Base-by-base conservation (phyloP, 257 asterid genomes). In the Solanum bulbocastanum region DNA sequence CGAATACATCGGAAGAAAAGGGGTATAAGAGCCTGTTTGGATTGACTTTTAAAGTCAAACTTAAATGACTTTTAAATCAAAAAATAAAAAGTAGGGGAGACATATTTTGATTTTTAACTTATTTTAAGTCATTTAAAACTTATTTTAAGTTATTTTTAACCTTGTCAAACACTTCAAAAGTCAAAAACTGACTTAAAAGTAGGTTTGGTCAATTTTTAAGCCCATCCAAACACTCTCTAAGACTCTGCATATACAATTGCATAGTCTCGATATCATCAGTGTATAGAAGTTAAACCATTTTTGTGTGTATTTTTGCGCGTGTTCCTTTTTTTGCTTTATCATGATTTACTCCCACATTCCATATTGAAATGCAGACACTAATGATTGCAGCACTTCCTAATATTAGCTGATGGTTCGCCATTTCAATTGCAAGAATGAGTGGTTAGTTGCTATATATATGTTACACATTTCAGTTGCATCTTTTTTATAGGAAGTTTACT, bases 341-440 rank as follows among this genome's bases (percentile, higher is more conserved):
- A 36, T 0, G 6, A 36, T n/a, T 62, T 87, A 4, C 4, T 40
- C 83, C 18, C 9, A 83, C 56, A 20, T 46, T 71, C n/a, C 9
- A 1, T 75, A 22, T 37, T 72, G 79, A 73, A 92, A 87, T 93
- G 93, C 95, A 95, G 98, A 94, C 98, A 25, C 90, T 94, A 40
- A 96, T 95, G 93, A 92, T 96, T 88, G 98, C 99, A 87, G 87
- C 98, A 18, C 87, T 96, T 87, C 98, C 99, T 76, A 96, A 95
- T 91, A 94, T 96, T 86, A 87, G 95, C 56, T 96, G 99, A 18
- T 96, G 99, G 98, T 94, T 95, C 22, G 91, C 95, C 40, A 96
- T 96, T 90, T 95, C 99, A 46, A 94, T 96, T 87, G 96, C 98
- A 7, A 91, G 92, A 88, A 98, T 96, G 89, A 93, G 98, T 89